phyloP scores from a whole-genome alignment of 345 rosid genomes.

The Brassica cretica region DNA sequence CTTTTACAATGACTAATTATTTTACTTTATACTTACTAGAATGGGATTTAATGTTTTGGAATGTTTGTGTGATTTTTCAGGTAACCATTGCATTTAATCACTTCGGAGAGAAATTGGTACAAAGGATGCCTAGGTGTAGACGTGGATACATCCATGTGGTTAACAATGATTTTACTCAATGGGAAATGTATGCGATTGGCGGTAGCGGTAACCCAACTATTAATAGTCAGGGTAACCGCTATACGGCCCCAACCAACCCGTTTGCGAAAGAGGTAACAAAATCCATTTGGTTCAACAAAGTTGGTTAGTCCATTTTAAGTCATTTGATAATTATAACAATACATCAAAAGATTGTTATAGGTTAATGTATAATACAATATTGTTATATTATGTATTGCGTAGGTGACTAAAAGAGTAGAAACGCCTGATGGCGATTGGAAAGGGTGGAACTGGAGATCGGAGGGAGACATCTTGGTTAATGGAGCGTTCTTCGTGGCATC shows the following conservation, averaged over 20 bases:
- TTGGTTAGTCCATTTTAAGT: not conserved
- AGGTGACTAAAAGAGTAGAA: conserved; percentile 94
- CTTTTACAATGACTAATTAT: not conserved
- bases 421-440: conserved; percentile 72
- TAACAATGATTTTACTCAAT: conserved; percentile 84
- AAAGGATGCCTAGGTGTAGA: conserved; percentile 93
- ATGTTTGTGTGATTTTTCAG: conserved; percentile 24
- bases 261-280: conserved; percentile 81
- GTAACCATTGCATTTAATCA: conserved; percentile 97
- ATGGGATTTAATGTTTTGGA: not conserved
- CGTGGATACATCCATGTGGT: conserved; percentile 93
- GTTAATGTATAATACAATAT: not conserved
- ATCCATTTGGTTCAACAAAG: not conserved
- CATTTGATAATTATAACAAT: not conserved
- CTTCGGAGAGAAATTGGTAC: conserved; percentile 85
- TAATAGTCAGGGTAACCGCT: conserved; percentile 94
- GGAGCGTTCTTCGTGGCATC: conserved; percentile 92
- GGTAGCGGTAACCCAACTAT: conserved; percentile 97
- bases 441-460: conserved; percentile 96
- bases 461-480: conserved; percentile 84
- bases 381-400: conserved; percentile 14
- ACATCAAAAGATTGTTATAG: not conserved
- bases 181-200: conserved; percentile 99
- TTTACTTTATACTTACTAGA: not conserved
- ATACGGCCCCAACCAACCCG: conserved; percentile 73